Percentiles rank a stretch among this genome's conserved stretches.
Evolutionary conservation across 1,284 basidiomycete genomes (phyloP).

Genomic region (Tilletia caries): DNA sequence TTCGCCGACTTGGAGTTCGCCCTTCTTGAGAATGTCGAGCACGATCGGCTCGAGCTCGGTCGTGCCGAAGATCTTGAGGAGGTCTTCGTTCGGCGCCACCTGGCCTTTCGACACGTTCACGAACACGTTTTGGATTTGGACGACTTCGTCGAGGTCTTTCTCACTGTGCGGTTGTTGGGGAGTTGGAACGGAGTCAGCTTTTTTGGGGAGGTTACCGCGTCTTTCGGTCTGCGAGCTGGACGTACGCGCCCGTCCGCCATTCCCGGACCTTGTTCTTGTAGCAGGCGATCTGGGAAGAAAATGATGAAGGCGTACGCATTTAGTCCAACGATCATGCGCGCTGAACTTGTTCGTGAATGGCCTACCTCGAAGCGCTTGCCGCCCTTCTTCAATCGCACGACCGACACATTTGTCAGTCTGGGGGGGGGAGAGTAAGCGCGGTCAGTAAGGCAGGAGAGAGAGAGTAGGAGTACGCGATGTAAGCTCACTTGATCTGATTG

Average conservation of each 20-base stretch:
- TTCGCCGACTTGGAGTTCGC: conserved; percentile 94
- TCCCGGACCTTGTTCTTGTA: conserved; percentile 99
- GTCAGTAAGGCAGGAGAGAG: background rate
- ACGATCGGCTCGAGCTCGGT: conserved; percentile 71
- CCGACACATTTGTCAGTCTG: conserved; percentile 83
- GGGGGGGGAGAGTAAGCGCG: background rate
- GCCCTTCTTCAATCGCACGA: conserved; percentile 90
- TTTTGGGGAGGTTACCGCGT: background rate
- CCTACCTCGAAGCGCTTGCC: conserved; percentile 84
- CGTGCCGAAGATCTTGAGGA: conserved; percentile 85
- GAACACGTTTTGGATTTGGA: conserved; percentile 95
- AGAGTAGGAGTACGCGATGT: background rate
- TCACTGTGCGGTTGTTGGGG: conserved; percentile 62
- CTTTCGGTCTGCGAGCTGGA: background rate
- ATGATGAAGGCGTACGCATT: too few species aligned
- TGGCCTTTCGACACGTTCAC: conserved; percentile 95
- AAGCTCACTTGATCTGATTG: conserved; percentile 44
- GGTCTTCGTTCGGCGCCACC: conserved; percentile 80
- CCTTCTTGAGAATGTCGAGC: conserved; percentile 90
- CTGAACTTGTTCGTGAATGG: too few species aligned
- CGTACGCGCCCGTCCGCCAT: conserved; percentile 79
- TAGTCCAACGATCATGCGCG: too few species aligned
- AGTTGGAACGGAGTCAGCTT: too few species aligned
- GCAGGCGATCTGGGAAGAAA: conserved; percentile 67
- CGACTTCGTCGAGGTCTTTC: conserved; percentile 88